A percentile compares a stretch with the other conserved stretches of the same genome.
Conservation (phyloP, 148 eudicot genomes). For the Chenopodium suecicum region DNA sequence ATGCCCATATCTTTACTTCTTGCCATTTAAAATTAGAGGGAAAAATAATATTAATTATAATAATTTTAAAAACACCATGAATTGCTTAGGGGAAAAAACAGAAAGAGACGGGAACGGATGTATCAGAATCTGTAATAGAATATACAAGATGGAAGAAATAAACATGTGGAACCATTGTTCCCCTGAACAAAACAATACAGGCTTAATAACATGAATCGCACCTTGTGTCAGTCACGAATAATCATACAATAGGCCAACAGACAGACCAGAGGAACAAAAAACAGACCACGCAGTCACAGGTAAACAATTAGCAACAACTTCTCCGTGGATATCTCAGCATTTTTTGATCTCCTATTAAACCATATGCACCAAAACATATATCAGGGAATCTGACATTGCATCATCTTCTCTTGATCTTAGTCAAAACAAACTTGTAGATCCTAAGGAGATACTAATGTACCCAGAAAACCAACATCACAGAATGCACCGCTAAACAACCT, state of each 20-base stretch:
- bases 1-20: not conserved
- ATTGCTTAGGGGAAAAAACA: not conserved
- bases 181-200: not conserved
- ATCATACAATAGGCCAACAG: not conserved
- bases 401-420: not conserved
- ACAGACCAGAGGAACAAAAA: not conserved
- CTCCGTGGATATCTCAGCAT: slow-evolving; percentile 1
- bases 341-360: not conserved
- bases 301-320: not conserved
- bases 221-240: not conserved
- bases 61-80: not conserved
- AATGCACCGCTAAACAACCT: not conserved
- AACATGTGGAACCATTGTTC: not conserved
- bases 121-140: not conserved
- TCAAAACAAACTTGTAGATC: not conserved
- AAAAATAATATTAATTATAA: not conserved
- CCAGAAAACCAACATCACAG: not conserved
- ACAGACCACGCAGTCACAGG: not conserved
- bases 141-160: not conserved
- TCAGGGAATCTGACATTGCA: not conserved
- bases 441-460: not conserved
- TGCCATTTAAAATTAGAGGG: not conserved
- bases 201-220: not conserved
- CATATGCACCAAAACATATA: not conserved
- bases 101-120: not conserved